Base-by-base conservation (phyloP, 345 rosid genomes). In the Aquilaria sinensis region DNA sequence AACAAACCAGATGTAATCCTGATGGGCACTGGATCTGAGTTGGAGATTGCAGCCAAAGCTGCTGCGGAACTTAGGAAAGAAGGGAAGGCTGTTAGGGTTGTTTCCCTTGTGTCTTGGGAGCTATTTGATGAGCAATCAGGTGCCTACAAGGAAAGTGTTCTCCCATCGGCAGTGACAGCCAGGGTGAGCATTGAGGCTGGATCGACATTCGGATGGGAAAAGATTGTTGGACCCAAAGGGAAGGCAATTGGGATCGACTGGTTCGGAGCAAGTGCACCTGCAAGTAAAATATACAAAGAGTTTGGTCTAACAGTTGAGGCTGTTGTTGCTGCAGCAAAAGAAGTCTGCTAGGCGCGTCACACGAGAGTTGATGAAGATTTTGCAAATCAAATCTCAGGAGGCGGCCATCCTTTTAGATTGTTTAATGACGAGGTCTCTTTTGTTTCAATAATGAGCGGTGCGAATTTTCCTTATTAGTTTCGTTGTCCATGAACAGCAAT, bases 211-310 rank as follows among this genome's bases (percentile, higher is more conserved):
- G 98, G 98, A 58, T 90, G 97, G 97, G 73, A 60, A 54, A 92
- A 83, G 81, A 78, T 89, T 46, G 75, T 89, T 6, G 93, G 97
- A 74, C 33, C 66, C 62, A 78, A 78, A 78, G 98, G 98, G 50
- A 90, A 84, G 67, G 83, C 92, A 1, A 85, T 93, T 7, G 97
- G 97, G n/a, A 77, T 90, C 5, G 92, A 93, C 72, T 67, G 75
- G 9, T 93, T 90, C 5, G 98, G 98, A 2, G 97, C 98, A n/a
- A 90, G 98, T 74, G 98, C 97, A 56, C 94, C 97, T 1, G 96
- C 96, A 11, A 80, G 81, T 3, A 88, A 31, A 72, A 84, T 90
- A 61, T 93, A 93, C 80, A 88, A 90, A 71, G 96, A 90, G 75
- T 86, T 74, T 0, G 92, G 97, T 43, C 49, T 93, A 51, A 88